A percentile compares a stretch with the other conserved stretches of the same genome.
Evolutionary conservation across 192 early-diverging fungal genomes (phyloP).

Genomic region (Martensiomyces pterosporus): DNA sequence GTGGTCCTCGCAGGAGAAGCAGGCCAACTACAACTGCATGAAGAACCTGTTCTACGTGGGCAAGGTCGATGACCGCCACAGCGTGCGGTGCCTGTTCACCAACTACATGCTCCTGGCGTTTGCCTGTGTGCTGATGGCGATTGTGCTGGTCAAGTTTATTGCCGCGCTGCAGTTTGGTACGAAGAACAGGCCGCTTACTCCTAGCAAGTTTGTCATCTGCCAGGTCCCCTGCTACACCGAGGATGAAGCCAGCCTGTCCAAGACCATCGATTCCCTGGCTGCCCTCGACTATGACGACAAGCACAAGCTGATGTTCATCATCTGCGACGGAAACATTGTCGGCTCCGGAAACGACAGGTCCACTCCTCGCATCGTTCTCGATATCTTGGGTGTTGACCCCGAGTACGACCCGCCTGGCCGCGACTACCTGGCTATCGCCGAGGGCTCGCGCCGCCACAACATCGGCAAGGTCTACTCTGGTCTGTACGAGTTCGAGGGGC

Average conservation of each 20-base stretch:
- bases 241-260: slow-evolving; percentile 69
- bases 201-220: slow-evolving; percentile 68
- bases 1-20: slow-evolving; percentile 12
- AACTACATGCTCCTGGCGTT: slow-evolving; percentile 83
- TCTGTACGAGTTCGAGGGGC: slow-evolving; percentile 78
- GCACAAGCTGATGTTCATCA: slow-evolving; percentile 78
- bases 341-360: slow-evolving; percentile 91
- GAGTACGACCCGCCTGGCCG: slow-evolving; percentile 69
- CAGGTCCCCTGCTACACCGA: slow-evolving; percentile 93
- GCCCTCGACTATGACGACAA: slow-evolving; percentile 73
- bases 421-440: slow-evolving; percentile 81
- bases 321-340: slow-evolving; percentile 86
- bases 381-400: slow-evolving; percentile 83
- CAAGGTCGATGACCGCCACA: slow-evolving; percentile 71
- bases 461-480: slow-evolving; percentile 93
- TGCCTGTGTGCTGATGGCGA: slow-evolving; percentile 70
- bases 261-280: slow-evolving; percentile 75
- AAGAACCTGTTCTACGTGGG: slow-evolving; percentile 86
- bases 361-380: slow-evolving; percentile 86
- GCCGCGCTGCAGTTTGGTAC: slow-evolving; percentile 75
- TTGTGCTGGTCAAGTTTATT: slow-evolving; percentile 80
- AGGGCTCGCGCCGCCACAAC: slow-evolving; percentile 83
- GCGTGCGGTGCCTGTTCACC: slow-evolving; percentile 71
- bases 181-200: slow-evolving; percentile 66
- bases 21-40: slow-evolving; percentile 68